Conservation (phyloP, 495 filamentous ascomycete genomes). For the Clohesyomyces aquaticus region DNA sequence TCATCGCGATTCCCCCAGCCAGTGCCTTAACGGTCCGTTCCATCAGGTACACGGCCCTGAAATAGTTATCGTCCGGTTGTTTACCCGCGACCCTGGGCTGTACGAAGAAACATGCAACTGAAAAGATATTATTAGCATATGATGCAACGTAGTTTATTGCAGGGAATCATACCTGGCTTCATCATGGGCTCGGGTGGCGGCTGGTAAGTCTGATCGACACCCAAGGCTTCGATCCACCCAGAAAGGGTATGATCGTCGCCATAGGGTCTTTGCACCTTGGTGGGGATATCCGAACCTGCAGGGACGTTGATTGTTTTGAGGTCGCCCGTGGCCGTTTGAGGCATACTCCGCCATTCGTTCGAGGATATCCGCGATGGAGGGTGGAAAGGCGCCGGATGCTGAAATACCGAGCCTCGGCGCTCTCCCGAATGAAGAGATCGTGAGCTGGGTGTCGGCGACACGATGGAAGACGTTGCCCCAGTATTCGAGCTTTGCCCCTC, state of each 20-base stretch:
- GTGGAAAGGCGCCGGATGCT: conserved; percentile 44
- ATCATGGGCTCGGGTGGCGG: conserved; percentile 71
- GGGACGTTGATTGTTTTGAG: conserved; percentile 44
- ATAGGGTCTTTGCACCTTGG: conserved; percentile 53
- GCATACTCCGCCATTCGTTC: conserved; percentile 59
- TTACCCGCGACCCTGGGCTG: conserved; percentile 60
- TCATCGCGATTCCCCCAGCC: conserved; percentile 68
- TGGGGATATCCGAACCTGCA: conserved; percentile 52
- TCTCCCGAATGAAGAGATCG: conserved; percentile 42
- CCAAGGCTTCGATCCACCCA: conserved; percentile 89
- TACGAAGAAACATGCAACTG: conserved; percentile 88
- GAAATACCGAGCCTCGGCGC: conserved; percentile 45
- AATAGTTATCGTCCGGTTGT: conserved; percentile 63
- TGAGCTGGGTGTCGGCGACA: conserved; percentile 48
- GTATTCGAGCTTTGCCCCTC: conserved; percentile 60
- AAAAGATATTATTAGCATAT: conserved; percentile 38
- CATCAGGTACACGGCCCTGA: conserved; percentile 85
- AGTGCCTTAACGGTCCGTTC: conserved; percentile 75
- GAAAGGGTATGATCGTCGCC: conserved; percentile 55
- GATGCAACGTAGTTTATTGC: conserved; percentile 8
- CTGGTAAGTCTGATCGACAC: conserved; percentile 82
- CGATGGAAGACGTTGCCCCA: conserved; percentile 51
- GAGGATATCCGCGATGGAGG: conserved; percentile 45
- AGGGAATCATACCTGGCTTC: conserved; percentile 64
- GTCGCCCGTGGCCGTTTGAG: conserved; percentile 56